Evolutionary conservation across 495 filamentous ascomycete genomes (phyloP).

Genomic region (Lepraria neglecta): DNA sequence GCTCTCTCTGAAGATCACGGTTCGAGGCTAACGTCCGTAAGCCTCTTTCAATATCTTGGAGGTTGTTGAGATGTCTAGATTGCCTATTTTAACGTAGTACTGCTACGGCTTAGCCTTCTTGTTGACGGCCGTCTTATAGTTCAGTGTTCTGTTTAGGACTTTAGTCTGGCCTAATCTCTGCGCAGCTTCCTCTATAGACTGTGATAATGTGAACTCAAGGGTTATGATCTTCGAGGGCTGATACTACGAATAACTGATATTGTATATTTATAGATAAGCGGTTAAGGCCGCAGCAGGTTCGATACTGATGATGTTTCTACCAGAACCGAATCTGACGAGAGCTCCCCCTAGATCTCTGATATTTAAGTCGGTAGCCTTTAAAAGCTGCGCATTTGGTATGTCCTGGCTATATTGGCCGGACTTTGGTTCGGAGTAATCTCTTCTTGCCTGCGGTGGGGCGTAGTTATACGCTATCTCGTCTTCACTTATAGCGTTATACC

Average conservation of each 20-base stretch:
- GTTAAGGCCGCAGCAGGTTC: constrained; percentile 2
- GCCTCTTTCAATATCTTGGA: constrained; percentile 4
- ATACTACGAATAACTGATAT: constrained; percentile 19
- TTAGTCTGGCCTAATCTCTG: constrained; percentile 1
- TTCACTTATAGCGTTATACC: too few species aligned
- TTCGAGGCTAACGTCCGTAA: constrained; percentile 9
- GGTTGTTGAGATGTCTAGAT: constrained; percentile 14
- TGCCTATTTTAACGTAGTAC: constrained; percentile 16
- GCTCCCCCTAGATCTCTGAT: constrained; percentile 16
- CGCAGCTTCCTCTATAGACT: constrained; percentile 13
- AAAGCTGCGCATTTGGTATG: neutral
- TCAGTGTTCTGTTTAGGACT: constrained; percentile 5
- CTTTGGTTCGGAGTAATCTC: neutral
- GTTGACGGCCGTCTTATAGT: constrained; percentile 14
- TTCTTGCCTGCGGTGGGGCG: neutral
- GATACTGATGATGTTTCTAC: constrained; percentile 11
- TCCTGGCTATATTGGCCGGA: neutral
- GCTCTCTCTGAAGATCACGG: constrained; percentile 11
- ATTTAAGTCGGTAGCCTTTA: neutral
- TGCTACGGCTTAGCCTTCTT: constrained; percentile 14
- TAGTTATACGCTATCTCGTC: too few species aligned
- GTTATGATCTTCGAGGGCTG: constrained; percentile 18
- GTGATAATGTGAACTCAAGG: constrained; percentile 13
- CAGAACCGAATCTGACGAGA: constrained; percentile 15
- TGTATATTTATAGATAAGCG: constrained; percentile 14